A percentile compares a stretch with the other conserved stretches of the same genome.
phyloP scores from a whole-genome alignment of 2,329 filamentous ascomycete species.

The Neurospora sp. region DNA sequence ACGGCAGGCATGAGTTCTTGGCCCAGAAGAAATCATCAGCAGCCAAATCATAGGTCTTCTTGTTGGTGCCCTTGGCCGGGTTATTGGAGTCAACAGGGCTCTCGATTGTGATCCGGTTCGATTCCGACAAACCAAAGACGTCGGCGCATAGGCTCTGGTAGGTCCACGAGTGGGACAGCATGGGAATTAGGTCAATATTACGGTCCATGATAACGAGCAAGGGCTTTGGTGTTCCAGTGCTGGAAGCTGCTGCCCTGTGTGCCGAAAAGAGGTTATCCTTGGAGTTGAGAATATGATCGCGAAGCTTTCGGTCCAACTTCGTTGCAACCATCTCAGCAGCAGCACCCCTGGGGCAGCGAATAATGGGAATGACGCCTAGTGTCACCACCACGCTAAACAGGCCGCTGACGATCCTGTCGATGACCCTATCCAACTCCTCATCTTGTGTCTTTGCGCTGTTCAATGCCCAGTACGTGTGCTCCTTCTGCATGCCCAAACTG shows the following conservation, averaged over 20 bases:
- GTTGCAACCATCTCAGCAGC: constrained; percentile 90
- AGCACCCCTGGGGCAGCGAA: constrained; percentile 75
- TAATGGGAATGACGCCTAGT: constrained; percentile 74
- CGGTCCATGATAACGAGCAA: constrained; percentile 90
- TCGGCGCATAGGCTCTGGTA: constrained; percentile 76
- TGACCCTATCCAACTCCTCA: constrained; percentile 73
- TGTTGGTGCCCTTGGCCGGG: constrained; percentile 63
- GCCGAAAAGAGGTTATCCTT: constrained; percentile 91
- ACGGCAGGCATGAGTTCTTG: constrained; percentile 81
- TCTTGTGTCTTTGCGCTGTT: constrained; percentile 90
- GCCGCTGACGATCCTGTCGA: constrained; percentile 88
- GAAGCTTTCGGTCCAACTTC: constrained; percentile 88
- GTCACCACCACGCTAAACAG: constrained; percentile 98
- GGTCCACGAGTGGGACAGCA: constrained; percentile 88
- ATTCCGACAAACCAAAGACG: constrained; percentile 55
- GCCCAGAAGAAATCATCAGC: constrained; percentile 94
- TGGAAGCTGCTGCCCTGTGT: constrained; percentile 42
- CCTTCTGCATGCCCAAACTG: constrained; percentile 83
- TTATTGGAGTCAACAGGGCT: constrained; percentile 69
- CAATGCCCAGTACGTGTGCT: constrained; percentile 86
- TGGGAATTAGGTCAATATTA: constrained; percentile 90
- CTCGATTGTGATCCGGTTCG: constrained; percentile 87
- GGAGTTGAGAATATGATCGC: constrained; percentile 93
- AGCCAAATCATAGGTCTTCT: constrained; percentile 83
- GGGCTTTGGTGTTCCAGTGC: constrained; percentile 59